Base-by-base conservation (phyloP, 106 monocot species). In the Phalaenopsis aphrodite region DNA sequence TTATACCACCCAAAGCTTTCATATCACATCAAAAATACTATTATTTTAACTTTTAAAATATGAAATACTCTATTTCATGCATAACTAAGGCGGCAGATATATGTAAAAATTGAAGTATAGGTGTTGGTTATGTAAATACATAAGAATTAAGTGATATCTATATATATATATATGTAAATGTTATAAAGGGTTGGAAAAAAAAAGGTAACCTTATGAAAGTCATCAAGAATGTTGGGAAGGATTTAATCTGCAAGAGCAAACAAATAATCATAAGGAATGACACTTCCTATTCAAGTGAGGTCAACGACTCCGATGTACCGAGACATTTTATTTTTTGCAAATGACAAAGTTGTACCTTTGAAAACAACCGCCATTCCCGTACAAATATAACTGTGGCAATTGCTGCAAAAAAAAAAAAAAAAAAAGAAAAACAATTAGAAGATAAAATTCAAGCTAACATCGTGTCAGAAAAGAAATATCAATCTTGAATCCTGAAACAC, bases 321-420 rank as follows among this genome's bases (percentile, higher is more conserved):
- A 19, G 36, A 56, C 46, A 75, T 18, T 58, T 43, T 67, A 10
- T 71, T 24, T 10, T 72, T 77, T 52, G 57, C 30, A 64, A 58
- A 16, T 56, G 3, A 8, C 42, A 49, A 64, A 79, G 73, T n/a
- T 30, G 82, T 85, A 92, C 92, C 87, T 87, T 82, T 46, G 38
- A 83, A 48, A 85, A 79, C 78, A 86, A 72, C 14, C 56, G 75
- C 81, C 81, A 90, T 79, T 90, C 88, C 81, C 88, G 86, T 58
- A 85, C 66, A 82, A 92, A 90, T 67, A 95, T 82, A 74, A 90
- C 72, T 30, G 79, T 58, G 16, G 85, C 86, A 86, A 95, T 95
- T 81, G 84, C 94, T 95, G 92, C 88, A 86, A 14, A 23, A 78
- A 30, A 39, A 75, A 71, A 30, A 30, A 30, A 30, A 30, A 30